Conservation (phyloP, 1,284 basidiomycete species). For the Ganoderma lucidum region DNA sequence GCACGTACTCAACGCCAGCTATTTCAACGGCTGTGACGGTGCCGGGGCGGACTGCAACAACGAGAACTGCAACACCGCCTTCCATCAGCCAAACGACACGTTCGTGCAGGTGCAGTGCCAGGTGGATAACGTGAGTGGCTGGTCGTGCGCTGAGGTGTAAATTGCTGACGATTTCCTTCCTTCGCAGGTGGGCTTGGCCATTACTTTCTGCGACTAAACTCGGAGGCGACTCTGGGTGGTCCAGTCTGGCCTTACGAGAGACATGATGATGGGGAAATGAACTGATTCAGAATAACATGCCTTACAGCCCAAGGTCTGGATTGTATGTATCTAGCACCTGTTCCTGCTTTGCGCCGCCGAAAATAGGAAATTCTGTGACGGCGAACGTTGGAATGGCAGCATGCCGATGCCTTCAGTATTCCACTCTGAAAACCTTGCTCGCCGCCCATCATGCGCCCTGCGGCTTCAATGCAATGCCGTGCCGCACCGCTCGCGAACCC, state of each 20-base stretch:
- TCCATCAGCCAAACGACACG: constrained; percentile 49
- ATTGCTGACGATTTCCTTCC: neutral
- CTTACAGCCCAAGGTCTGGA: neutral
- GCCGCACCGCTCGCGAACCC: no score
- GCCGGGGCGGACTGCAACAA: constrained; percentile 36
- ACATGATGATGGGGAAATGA: no score
- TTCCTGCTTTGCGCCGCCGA: no score
- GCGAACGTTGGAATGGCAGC: no score
- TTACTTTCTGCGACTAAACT: constrained; percentile 27
- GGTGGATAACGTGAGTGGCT: constrained; percentile 34
- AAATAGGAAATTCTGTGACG: no score
- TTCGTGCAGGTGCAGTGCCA: constrained; percentile 50
- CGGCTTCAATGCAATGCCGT: no score
- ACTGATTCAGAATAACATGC: neutral
- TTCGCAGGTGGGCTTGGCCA: constrained; percentile 41
- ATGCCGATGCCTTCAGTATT: no score
- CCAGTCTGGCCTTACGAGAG: no score
- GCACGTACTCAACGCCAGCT: constrained; percentile 23
- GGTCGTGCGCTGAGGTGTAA: neutral
- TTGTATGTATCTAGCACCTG: no score
- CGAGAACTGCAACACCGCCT: constrained; percentile 46
- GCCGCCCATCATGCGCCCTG: no score
- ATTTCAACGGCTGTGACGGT: constrained; percentile 43
- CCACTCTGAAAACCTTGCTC: no score
- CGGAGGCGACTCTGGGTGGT: neutral